Base-by-base conservation (phyloP, 768 basidiomycete genomes). In the Tremella fuciformis region DNA sequence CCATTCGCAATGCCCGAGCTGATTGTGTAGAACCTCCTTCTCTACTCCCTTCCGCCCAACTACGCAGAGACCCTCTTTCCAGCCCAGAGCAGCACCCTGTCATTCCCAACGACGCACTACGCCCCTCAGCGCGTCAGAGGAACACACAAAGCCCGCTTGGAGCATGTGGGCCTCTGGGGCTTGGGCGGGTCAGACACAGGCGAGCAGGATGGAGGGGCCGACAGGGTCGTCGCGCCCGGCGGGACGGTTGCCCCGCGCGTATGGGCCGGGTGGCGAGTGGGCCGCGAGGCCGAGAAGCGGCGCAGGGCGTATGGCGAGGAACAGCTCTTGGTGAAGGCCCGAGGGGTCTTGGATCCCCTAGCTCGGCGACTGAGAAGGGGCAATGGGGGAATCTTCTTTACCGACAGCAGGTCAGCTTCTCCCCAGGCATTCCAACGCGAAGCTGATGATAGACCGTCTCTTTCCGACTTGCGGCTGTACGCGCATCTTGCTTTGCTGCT, bases 161-260 rank as follows among this genome's bases (percentile, higher is more conserved):
- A 68, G 53, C 55, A 73, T 58, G 66, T 67, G 7, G 68, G 68
- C 8, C 40, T 73, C 8, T 73, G 71, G 71, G 68, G 68, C n/a
- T 21, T 73, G 2, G 71, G 71, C 4, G 70, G 70, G 13, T 18
- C 65, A n/a, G 59, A 66, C 38, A 55, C 56, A 22, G 63, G 65
- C 47, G 22, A 58, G 40, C 51, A 59, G 21, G 41, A 54, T 40
- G 24, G 59, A 4, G 57, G 59, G 34, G 65, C 67, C 13, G 56
- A 40, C 16, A 63, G 57, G 40, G 62, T 73, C 13, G 60, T 64
- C 8, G 70, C 58, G 9, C 68, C 71, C 1, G 71, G 60, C 22
- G 71, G 71, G 8, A 73, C 71, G 15, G 22, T 57, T 19, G 68
- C 66, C 8, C 71, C 71, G 19, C 44, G 62, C 34, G 65, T 60